Evolutionary conservation across 2,329 filamentous ascomycete species (phyloP).

Genomic region (Hypoxylon sp.): DNA sequence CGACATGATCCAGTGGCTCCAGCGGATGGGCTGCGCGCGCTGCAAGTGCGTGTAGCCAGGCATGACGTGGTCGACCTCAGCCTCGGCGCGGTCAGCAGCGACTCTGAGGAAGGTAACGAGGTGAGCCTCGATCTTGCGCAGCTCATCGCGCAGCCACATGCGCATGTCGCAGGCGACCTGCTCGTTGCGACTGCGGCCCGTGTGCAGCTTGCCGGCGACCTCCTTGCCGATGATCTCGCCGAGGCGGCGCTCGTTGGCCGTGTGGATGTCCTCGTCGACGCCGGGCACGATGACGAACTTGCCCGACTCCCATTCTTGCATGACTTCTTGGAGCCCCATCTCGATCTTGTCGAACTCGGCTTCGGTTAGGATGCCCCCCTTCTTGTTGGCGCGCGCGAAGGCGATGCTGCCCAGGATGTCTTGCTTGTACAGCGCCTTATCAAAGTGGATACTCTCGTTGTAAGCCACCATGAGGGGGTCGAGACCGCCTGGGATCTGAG

Average conservation of each 20-base stretch:
- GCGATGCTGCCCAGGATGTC: conserved; percentile 87
- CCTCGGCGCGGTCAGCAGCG: conserved; percentile 75
- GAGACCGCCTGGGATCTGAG: conserved; percentile 72
- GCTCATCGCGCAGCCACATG: conserved; percentile 84
- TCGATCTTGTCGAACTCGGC: conserved; percentile 83
- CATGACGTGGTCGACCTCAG: conserved; percentile 80
- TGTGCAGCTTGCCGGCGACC: conserved; percentile 90
- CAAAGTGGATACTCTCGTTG: conserved; percentile 85
- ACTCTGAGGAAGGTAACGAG: conserved; percentile 80
- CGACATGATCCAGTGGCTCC: conserved; percentile 81
- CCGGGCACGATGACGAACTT: conserved; percentile 67
- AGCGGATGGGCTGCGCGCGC: conserved; percentile 79
- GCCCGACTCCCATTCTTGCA: conserved; percentile 67
- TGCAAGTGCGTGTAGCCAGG: conserved; percentile 85
- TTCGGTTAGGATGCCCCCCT: conserved; percentile 79
- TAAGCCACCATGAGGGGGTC: conserved; percentile 90
- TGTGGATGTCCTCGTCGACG: conserved; percentile 75
- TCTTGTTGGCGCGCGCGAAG: conserved; percentile 84
- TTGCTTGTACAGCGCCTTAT: conserved; percentile 82
- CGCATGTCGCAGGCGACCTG: conserved; percentile 93
- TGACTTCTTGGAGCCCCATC: conserved; percentile 73
- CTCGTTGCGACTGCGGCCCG: conserved; percentile 88
- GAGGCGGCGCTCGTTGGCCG: conserved; percentile 78
- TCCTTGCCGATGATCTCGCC: conserved; percentile 91
- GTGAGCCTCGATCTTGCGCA: conserved; percentile 77